phyloP scores from a whole-genome alignment of 495 filamentous ascomycete species.

The Sphaerosporella brunnea region DNA sequence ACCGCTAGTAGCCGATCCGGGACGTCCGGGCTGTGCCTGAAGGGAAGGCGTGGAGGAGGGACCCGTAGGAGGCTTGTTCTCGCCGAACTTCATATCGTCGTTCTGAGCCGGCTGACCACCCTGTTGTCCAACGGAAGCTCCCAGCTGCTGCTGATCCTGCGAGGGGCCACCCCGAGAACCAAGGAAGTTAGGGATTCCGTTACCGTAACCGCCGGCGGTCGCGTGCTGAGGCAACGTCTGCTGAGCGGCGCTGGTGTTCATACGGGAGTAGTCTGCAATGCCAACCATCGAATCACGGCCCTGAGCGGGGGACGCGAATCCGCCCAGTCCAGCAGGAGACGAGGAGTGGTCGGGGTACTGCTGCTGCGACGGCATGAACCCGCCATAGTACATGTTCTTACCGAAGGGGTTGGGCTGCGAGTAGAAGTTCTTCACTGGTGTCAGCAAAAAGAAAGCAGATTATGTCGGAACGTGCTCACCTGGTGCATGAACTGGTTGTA shows the following conservation, averaged over 20 bases:
- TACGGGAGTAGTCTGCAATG: slow-evolving; percentile 20
- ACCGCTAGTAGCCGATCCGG: slow-evolving; percentile 24
- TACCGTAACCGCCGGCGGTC: slow-evolving; percentile 18
- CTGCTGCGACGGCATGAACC: slow-evolving; percentile 9
- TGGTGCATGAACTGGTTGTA: slow-evolving; percentile 25
- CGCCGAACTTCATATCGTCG: slow-evolving; percentile 26
- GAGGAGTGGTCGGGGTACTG: slow-evolving; percentile 23
- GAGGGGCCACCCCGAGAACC: slow-evolving; percentile 20
- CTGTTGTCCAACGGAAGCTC: slow-evolving; percentile 15
- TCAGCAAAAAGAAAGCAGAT: neutral
- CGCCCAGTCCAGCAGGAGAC: slow-evolving; percentile 19
- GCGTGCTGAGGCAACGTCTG: slow-evolving; percentile 24
- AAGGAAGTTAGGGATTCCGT: slow-evolving; percentile 23
- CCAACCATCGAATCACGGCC: slow-evolving; percentile 17
- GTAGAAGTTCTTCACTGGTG: slow-evolving; percentile 17
- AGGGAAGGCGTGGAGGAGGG: slow-evolving; percentile 24
- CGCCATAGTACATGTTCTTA: slow-evolving; percentile 26
- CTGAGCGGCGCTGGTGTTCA: slow-evolving; percentile 21
- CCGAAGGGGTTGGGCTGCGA: slow-evolving; percentile 20
- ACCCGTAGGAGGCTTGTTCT: slow-evolving; percentile 26
- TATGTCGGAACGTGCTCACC: slow-evolving; percentile 7
- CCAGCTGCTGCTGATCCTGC: slow-evolving; percentile 25
- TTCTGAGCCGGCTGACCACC: slow-evolving; percentile 20
- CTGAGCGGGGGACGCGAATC: slow-evolving; percentile 25
- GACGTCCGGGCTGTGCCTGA: slow-evolving; percentile 23